Percentiles rank a stretch among this genome's conserved stretches.
Conservation (phyloP, 257 asterid genomes). For the Ocimum tenuiflorum region DNA sequence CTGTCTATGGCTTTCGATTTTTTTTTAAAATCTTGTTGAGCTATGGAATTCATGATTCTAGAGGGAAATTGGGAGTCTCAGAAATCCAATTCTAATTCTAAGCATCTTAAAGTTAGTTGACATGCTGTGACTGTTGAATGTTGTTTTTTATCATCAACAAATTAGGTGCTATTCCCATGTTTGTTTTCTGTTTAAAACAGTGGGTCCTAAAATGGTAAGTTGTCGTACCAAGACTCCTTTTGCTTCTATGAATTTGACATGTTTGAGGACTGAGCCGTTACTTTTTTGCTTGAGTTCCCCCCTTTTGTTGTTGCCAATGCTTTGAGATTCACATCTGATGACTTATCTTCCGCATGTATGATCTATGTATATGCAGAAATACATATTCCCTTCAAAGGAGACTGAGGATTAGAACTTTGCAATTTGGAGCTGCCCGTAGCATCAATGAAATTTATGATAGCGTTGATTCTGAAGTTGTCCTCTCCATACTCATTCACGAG, state of each 20-base stretch:
- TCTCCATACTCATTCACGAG: slow-evolving; percentile 87
- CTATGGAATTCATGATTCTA: not conserved
- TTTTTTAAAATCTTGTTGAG: not conserved
- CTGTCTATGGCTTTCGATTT: not conserved
- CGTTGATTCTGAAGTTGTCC: slow-evolving; percentile 92
- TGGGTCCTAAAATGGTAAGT: not conserved
- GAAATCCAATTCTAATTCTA: not conserved
- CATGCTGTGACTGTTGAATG: not conserved
- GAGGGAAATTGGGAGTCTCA: not conserved
- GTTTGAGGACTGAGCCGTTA: not conserved
- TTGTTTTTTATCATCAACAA: not conserved
- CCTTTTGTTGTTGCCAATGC: slow-evolving; percentile 12
- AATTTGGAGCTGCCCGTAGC: slow-evolving; percentile 61
- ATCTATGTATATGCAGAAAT: slow-evolving; percentile 44
- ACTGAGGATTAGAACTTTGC: slow-evolving; percentile 84
- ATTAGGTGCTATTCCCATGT: slow-evolving; percentile 1
- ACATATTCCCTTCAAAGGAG: slow-evolving; percentile 78
- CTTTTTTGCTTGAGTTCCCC: not conserved
- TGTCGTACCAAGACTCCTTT: slow-evolving; percentile 4
- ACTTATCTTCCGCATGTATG: not conserved
- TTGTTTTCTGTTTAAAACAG: slow-evolving; percentile 3
- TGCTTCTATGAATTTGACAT: not conserved
- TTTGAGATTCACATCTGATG: slow-evolving; percentile 7
- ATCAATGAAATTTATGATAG: slow-evolving; percentile 79
- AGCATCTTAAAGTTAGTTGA: not conserved